phyloP scores from a whole-genome alignment of 106 monocot genomes.

The Allium sativum region DNA sequence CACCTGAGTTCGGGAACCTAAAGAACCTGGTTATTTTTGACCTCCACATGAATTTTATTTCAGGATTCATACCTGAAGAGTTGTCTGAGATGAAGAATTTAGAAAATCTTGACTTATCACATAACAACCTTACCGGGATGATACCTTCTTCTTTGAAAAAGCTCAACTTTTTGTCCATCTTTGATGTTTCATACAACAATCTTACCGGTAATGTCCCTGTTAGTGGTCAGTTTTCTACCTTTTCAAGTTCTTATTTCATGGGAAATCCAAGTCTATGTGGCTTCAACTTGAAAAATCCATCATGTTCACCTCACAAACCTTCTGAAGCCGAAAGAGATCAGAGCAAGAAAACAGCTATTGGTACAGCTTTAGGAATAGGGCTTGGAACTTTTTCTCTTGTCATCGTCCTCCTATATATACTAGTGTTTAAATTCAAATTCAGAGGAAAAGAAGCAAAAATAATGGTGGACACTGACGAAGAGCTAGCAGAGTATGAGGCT shows the following conservation, averaged over 20 bases:
- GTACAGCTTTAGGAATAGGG: conserved; percentile 31
- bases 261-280: conserved; percentile 27
- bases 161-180: conserved; percentile 31
- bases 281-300: conserved; percentile 2
- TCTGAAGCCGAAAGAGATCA: not conserved
- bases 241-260: conserved; percentile 15
- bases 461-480: conserved; percentile 17
- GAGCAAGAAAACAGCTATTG: conserved; percentile 15
- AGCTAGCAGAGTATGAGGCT: conserved; percentile 1
- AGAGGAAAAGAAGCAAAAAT: conserved; percentile 5
- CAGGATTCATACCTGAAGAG: conserved; percentile 34
- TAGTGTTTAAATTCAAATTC: conserved; percentile 8
- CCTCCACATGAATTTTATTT: conserved; percentile 27
- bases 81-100: conserved; percentile 34
- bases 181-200: conserved; percentile 40
- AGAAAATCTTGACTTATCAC: conserved; percentile 33
- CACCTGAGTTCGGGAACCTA: conserved; percentile 25
- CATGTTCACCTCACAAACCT: conserved; percentile 8
- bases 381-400: conserved; percentile 19
- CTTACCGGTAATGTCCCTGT: conserved; percentile 25
- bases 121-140: conserved; percentile 35
- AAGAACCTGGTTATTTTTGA: conserved; percentile 26
- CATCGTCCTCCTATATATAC: conserved; percentile 9
- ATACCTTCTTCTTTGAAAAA: conserved; percentile 26
- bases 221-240: conserved; percentile 40